Evolutionary conservation across 345 rosid species (phyloP).

Genomic region (Aquilaria sinensis): DNA sequence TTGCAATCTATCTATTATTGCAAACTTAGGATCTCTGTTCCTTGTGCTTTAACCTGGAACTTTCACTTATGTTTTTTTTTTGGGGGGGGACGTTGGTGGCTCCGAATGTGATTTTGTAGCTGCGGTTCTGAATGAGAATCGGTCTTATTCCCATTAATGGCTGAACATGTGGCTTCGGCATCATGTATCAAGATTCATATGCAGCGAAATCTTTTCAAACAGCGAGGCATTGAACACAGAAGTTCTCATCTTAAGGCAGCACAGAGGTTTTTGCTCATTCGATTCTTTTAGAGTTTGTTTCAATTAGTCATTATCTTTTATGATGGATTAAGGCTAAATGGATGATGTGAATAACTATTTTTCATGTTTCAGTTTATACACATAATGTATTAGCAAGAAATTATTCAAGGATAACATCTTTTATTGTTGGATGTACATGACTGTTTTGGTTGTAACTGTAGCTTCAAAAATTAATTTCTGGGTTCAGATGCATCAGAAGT

Average conservation of each 20-base stretch:
- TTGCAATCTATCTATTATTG: too few relatives aligned
- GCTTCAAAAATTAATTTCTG: too few relatives aligned
- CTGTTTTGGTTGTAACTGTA: too few relatives aligned
- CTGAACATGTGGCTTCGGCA: slow-evolving; percentile 36
- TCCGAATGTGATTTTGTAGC: slow-evolving; percentile 21
- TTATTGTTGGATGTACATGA: too few relatives aligned
- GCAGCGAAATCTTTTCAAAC: slow-evolving; percentile 21
- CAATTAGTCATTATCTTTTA: background rate
- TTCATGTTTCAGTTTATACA: too few relatives aligned
- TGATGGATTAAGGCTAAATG: too few relatives aligned
- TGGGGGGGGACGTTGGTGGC: background rate
- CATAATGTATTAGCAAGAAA: too few relatives aligned
- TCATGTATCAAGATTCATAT: slow-evolving; percentile 37
- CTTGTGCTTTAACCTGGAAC: too few relatives aligned
- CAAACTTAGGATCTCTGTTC: too few relatives aligned
- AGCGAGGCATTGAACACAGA: slow-evolving; percentile 11
- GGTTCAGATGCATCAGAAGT: too few relatives aligned
- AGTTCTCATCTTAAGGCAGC: slow-evolving; percentile 21
- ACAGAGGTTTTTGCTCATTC: slow-evolving; percentile 21
- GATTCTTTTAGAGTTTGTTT: background rate
- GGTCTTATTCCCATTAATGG: slow-evolving; percentile 31
- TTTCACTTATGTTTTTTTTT: background rate
- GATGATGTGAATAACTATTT: too few relatives aligned
- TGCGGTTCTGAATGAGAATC: background rate
- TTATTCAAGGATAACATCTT: too few relatives aligned